These are phyloP conservation scores for Mortierella claussenii DNA, from an alignment of 192 early-diverging fungal species.

Conservation along the genomic window DNA sequence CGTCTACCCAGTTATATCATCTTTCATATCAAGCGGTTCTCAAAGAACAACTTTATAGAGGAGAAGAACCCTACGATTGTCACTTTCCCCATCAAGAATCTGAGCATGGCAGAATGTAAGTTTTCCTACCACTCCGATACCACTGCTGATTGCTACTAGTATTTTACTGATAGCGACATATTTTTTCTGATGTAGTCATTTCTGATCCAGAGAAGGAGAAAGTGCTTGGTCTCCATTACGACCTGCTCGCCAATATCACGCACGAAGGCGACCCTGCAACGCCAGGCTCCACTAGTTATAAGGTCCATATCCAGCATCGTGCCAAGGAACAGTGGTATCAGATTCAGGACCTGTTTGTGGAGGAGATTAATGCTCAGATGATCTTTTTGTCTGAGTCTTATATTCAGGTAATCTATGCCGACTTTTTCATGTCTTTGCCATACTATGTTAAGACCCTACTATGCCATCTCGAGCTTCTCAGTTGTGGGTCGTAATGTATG, in stretches of 20 bases:
- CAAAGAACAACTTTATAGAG: constrained; percentile 80
- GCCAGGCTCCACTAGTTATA: constrained; percentile 76
- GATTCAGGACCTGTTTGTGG: constrained; percentile 93
- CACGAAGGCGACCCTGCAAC: constrained; percentile 84
- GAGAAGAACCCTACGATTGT: constrained; percentile 99
- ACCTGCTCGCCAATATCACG: constrained; percentile 91
- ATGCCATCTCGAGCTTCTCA: too few species aligned
- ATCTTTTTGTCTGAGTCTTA: constrained; percentile 92
- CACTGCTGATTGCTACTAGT: background rate
- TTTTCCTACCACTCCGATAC: background rate
- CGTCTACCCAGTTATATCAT: constrained; percentile 88
- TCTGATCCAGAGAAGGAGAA: constrained; percentile 55
- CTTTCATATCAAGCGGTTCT: constrained; percentile 91
- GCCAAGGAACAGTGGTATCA: constrained; percentile 93
- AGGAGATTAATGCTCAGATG: constrained; percentile 94
- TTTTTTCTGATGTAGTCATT: constrained; percentile 44
- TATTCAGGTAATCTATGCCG: constrained; percentile 74
- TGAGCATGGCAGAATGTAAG: constrained; percentile 87
- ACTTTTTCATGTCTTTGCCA: background rate
- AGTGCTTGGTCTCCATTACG: constrained; percentile 67
- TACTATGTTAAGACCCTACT: background rate
- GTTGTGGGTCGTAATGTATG: too few species aligned
- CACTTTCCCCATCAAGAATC: constrained; percentile 89
- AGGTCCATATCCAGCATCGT: constrained; percentile 81
- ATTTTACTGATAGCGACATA: too few species aligned